Percentiles rank a stretch among this genome's conserved stretches.
Conservation (phyloP, 2,329 filamentous ascomycete genomes). For the Epichloe typhina region DNA sequence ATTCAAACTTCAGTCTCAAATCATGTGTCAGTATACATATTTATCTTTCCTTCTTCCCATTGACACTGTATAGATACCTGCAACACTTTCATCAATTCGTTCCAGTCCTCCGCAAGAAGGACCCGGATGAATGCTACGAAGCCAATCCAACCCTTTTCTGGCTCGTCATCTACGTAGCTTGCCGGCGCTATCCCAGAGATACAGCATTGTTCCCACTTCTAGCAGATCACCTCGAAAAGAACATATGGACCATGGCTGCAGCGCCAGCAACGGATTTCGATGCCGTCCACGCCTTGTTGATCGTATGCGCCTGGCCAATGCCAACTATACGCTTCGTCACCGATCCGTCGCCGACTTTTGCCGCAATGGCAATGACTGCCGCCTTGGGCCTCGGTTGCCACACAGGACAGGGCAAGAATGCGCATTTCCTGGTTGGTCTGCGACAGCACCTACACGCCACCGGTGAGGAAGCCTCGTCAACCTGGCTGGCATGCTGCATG, state of each 20-base stretch:
- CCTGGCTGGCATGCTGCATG: conserved; percentile 41
- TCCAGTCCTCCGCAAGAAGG: conserved; percentile 34
- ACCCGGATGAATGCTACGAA: conserved; percentile 38
- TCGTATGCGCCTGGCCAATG: conserved; percentile 38
- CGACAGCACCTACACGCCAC: conserved; percentile 30
- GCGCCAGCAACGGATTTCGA: conserved; percentile 31
- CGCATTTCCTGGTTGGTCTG: conserved; percentile 32
- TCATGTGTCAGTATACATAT: neutral
- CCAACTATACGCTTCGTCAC: conserved; percentile 37
- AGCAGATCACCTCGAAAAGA: conserved; percentile 31
- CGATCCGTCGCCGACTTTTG: conserved; percentile 35
- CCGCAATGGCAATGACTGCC: conserved; percentile 33
- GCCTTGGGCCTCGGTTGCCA: conserved; percentile 37
- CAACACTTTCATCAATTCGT: conserved; percentile 39
- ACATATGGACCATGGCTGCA: conserved; percentile 31
- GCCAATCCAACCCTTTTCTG: conserved; percentile 37
- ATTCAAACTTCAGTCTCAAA: too few species aligned
- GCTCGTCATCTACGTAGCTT: conserved; percentile 37
- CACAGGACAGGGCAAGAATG: conserved; percentile 36
- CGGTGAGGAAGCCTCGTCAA: conserved; percentile 38
- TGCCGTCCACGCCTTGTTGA: conserved; percentile 37
- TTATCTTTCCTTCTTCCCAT: too few species aligned
- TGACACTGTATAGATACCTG: conserved; percentile 28
- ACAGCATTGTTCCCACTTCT: conserved; percentile 29
- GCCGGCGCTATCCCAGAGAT: conserved; percentile 34